A percentile compares a stretch with the other conserved stretches of the same genome.
Evolutionary conservation across 768 basidiomycete species (phyloP).

Genomic region (Erythrobasidium yunnanense): DNA sequence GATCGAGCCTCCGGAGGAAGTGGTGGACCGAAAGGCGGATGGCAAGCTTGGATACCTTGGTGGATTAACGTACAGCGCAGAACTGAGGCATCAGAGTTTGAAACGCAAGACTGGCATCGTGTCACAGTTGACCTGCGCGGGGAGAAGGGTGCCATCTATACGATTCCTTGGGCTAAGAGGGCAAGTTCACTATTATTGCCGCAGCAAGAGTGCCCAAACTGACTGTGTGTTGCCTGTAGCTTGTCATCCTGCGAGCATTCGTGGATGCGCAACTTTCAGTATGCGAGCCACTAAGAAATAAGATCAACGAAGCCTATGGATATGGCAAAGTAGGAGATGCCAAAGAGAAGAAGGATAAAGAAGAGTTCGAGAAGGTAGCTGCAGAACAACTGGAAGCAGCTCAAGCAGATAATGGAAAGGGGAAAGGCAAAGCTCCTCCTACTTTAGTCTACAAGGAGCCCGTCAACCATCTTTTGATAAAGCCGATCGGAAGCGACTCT

Average conservation of each 20-base stretch:
- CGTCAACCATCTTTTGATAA: too few relatives aligned
- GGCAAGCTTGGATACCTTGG: slow-evolving; percentile 16
- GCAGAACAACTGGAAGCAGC: too few relatives aligned
- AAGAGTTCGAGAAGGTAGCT: not conserved
- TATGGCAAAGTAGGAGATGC: slow-evolving; percentile 8
- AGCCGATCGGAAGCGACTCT: not conserved
- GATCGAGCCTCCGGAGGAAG: slow-evolving; percentile 6
- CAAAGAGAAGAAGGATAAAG: slow-evolving; percentile 6
- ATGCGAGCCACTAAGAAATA: not conserved
- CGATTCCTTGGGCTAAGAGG: slow-evolving; percentile 11
- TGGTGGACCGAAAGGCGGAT: slow-evolving; percentile 4
- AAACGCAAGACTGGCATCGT: not conserved
- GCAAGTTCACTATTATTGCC: not conserved
- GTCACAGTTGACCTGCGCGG: not conserved
- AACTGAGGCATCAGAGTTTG: not conserved
- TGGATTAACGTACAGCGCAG: slow-evolving; percentile 8
- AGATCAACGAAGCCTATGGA: slow-evolving; percentile 15
- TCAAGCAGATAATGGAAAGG: too few relatives aligned
- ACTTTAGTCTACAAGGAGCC: too few relatives aligned
- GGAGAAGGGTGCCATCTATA: slow-evolving; percentile 11
- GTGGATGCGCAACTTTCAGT: slow-evolving; percentile 10
- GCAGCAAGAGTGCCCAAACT: not conserved
- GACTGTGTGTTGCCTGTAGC: not conserved
- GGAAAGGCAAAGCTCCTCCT: too few relatives aligned
- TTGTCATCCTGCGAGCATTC: not conserved